Evolutionary conservation across 140 eudicot genomes (phyloP).

Genomic region (Bidens hawaiensis): DNA sequence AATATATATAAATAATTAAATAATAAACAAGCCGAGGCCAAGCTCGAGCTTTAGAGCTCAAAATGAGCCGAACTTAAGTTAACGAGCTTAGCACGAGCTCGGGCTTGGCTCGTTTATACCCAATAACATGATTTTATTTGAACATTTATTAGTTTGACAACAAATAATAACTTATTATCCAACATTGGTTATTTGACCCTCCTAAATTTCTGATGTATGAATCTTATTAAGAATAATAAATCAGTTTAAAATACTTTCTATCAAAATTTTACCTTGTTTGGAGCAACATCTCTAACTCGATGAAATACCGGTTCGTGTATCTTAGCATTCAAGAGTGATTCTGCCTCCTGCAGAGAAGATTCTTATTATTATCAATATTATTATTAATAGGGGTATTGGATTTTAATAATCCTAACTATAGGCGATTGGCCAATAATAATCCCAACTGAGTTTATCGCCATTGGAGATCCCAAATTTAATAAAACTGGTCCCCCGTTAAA

Average conservation of each 20-base stretch:
- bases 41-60: too few relatives aligned
- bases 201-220: neutral
- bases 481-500: too few relatives aligned
- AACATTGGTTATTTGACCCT: conserved; percentile 3
- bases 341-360: conserved; percentile 64
- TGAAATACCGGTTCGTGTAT: conserved; percentile 72
- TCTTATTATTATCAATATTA: neutral
- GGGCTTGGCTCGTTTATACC: too few relatives aligned
- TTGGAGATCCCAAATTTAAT: too few relatives aligned
- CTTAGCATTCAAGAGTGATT: conserved; percentile 61
- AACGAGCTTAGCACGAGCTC: too few relatives aligned
- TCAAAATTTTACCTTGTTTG: conserved; percentile 71
- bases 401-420: too few relatives aligned
- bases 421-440: too few relatives aligned
- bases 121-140: neutral
- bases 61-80: too few relatives aligned
- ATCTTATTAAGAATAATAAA: neutral
- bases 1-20: too few relatives aligned
- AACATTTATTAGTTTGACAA: neutral
- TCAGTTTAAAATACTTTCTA: neutral
- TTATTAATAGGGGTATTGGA: too few relatives aligned
- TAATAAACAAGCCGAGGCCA: too few relatives aligned
- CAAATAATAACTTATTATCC: neutral
- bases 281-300: conserved; percentile 97
- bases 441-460: too few relatives aligned